phyloP scores from a whole-genome alignment of 805 yeast species.

The Candida ponderosae region DNA sequence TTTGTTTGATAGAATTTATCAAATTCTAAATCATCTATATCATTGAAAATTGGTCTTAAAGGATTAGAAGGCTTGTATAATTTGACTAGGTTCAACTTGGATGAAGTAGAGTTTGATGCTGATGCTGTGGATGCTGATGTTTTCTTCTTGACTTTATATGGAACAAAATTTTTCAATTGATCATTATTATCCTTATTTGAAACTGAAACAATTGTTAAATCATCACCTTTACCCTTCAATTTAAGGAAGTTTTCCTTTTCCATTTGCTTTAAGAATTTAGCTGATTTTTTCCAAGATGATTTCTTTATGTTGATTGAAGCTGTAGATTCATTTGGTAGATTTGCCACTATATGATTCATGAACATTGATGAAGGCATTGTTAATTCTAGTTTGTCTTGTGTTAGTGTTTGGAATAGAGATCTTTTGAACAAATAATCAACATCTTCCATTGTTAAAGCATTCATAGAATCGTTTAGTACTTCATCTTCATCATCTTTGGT shows the following conservation, averaged over 20 bases:
- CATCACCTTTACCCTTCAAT: constrained; percentile 82
- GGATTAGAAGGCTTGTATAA: constrained; percentile 51
- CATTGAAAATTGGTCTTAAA: constrained; percentile 38
- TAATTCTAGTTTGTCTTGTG: constrained; percentile 42
- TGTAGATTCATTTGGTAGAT: constrained; percentile 62
- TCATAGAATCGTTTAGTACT: constrained; percentile 4
- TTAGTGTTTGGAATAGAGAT: constrained; percentile 63
- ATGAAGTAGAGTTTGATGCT: constrained; percentile 18
- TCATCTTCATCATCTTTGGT: constrained; percentile 9
- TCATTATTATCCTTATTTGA: constrained; percentile 38
- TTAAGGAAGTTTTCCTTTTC: constrained; percentile 66
- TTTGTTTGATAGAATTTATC: constrained; percentile 38
- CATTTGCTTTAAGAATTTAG: constrained; percentile 80
- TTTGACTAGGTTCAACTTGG: constrained; percentile 30
- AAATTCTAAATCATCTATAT: constrained; percentile 25
- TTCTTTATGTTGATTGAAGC: constrained; percentile 56
- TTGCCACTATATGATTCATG: constrained; percentile 59
- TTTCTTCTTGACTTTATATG: constrained; percentile 37
- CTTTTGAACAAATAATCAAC: constrained; percentile 68
- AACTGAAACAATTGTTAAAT: constrained; percentile 46
- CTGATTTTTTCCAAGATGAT: constrained; percentile 84
- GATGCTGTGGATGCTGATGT: constrained; percentile 10
- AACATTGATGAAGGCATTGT: constrained; percentile 74
- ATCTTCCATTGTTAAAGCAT: constrained; percentile 46
- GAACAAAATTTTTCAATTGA: constrained; percentile 50